These are phyloP conservation scores for Coemansia asiatica DNA, from an alignment of 192 early-diverging fungal species.

Conservation along the genomic window DNA sequence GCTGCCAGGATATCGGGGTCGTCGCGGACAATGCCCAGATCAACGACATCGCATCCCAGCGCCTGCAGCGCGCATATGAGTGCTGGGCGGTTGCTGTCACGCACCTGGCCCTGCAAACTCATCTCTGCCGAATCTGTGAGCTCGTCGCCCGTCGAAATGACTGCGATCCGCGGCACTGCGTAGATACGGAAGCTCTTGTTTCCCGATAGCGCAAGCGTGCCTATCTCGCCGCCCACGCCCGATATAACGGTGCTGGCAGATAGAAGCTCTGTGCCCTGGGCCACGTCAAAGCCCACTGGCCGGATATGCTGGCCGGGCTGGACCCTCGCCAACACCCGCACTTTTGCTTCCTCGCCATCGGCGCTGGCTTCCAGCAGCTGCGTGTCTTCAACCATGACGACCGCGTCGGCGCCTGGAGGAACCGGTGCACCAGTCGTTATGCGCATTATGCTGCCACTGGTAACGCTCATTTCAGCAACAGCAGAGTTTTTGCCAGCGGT, in stretches of 20 bases:
- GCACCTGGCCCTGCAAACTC: slow-evolving; percentile 63
- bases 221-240: slow-evolving; percentile 80
- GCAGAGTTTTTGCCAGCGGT: slow-evolving; percentile 55
- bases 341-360: slow-evolving; percentile 57
- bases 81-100: slow-evolving; percentile 85
- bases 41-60: slow-evolving; percentile 66
- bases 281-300: slow-evolving; percentile 74
- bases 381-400: slow-evolving; percentile 98
- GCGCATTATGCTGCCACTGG: slow-evolving; percentile 64
- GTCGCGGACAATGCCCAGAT: slow-evolving; percentile 76
- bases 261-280: slow-evolving; percentile 62
- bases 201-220: slow-evolving; percentile 78
- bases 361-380: slow-evolving; percentile 58
- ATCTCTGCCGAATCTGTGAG: slow-evolving; percentile 55
- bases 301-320: slow-evolving; percentile 70
- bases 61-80: slow-evolving; percentile 64
- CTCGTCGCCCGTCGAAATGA: slow-evolving; percentile 92
- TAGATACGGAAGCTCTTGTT: slow-evolving; percentile 59
- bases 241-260: slow-evolving; percentile 61
- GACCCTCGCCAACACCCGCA: slow-evolving; percentile 25
- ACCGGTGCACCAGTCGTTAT: slow-evolving; percentile 88
- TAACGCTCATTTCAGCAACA: background rate
- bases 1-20: slow-evolving; percentile 60
- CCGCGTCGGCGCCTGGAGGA: slow-evolving; percentile 78
- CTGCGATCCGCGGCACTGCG: slow-evolving; percentile 68